Evolutionary conservation across 176 grass and related monocot genomes (phyloP).

Genomic region (Rhipidocladum racemiflorum): DNA sequence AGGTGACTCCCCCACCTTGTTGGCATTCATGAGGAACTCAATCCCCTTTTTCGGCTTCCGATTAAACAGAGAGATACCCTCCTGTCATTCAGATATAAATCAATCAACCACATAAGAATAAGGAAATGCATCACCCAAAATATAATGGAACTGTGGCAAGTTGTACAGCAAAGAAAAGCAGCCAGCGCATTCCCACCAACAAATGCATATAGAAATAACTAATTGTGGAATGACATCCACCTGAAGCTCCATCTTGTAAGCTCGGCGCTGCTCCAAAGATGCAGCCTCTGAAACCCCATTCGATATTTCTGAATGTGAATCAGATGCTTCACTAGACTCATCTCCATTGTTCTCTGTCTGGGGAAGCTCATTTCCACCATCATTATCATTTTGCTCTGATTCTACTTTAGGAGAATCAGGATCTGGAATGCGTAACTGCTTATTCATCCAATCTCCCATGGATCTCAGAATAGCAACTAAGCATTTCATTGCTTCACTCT

Average conservation of each 20-base stretch:
- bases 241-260: conserved; percentile 99
- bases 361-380: conserved; percentile 55
- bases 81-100: conserved; percentile 56
- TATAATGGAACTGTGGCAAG: conserved; percentile 3
- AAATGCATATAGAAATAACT: conserved; percentile 40
- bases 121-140: conserved; percentile 25
- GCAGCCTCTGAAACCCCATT: conserved; percentile 72
- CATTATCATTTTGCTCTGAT: conserved; percentile 61
- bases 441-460: conserved; percentile 99
- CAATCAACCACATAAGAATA: conserved; percentile 35
- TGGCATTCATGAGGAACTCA: conserved; percentile 87
- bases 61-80: conserved; percentile 96
- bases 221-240: conserved; percentile 36
- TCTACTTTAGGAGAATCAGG: conserved; percentile 64
- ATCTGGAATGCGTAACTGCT: conserved; percentile 89
- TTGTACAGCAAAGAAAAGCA: conserved; percentile 15
- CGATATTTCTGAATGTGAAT: conserved; percentile 71
- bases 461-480: conserved; percentile 96
- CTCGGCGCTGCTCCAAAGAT: conserved; percentile 89
- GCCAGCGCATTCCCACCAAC: conserved; percentile 14
- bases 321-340: conserved; percentile 70
- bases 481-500: conserved; percentile 98
- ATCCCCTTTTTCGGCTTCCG: conserved; percentile 94
- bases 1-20: conserved; percentile 77
- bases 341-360: conserved; percentile 57